These are phyloP conservation scores for Gaertneriomyces sp. DNA, from an alignment of 192 early-diverging fungal species.

Conservation along the genomic window DNA sequence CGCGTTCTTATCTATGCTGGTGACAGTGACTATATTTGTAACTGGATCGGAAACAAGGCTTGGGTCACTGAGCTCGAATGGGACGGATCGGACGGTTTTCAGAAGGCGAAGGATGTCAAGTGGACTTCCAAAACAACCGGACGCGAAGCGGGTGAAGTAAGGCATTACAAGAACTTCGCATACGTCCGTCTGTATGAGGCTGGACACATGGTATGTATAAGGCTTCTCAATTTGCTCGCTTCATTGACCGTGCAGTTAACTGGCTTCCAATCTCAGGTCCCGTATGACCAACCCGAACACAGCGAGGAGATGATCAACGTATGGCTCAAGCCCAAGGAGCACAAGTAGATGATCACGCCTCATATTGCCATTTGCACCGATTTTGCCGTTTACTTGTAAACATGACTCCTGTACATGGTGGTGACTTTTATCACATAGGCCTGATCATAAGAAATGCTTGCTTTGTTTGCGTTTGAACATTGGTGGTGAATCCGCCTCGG, in stretches of 20 bases:
- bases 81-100: conserved; percentile 70
- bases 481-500: neutral
- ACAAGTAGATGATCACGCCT: no score
- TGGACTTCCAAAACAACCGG: conserved; percentile 67
- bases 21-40: conserved; percentile 92
- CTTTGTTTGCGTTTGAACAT: neutral
- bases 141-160: conserved; percentile 62
- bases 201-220: conserved; percentile 52
- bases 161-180: conserved; percentile 66
- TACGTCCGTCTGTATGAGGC: conserved; percentile 85
- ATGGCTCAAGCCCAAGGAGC: conserved; percentile 53
- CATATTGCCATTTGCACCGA: no score
- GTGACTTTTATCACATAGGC: no score
- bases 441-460: neutral
- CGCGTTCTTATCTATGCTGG: conserved; percentile 87
- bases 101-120: conserved; percentile 57
- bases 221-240: conserved; percentile 3
- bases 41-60: conserved; percentile 82
- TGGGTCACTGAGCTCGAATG: conserved; percentile 85
- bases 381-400: no score
- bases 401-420: no score
- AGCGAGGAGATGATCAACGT: conserved; percentile 82
- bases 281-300: conserved; percentile 87
- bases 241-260: neutral
- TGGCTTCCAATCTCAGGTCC: conserved; percentile 41